Evolutionary conservation across 2,329 filamentous ascomycete genomes (phyloP).

Genomic region (Biscogniauxia mediterranea): DNA sequence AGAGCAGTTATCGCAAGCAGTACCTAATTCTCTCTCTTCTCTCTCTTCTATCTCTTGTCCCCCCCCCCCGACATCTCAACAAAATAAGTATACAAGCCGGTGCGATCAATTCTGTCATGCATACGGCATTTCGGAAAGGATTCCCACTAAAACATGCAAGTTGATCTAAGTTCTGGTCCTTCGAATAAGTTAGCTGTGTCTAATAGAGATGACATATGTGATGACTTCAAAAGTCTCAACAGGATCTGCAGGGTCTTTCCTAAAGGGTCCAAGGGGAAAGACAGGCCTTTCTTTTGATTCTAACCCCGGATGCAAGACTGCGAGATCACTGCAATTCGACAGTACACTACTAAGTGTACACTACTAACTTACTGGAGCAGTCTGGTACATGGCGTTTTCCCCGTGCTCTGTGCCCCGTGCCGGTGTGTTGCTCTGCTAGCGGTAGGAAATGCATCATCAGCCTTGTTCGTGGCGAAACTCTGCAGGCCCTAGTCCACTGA

Average conservation of each 20-base stretch:
- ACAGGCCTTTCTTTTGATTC: background rate
- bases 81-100: background rate
- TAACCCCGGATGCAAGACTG: conserved; percentile 19
- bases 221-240: conserved; percentile 31
- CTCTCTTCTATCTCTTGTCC: background rate
- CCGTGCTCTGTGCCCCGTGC: background rate
- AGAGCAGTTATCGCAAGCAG: background rate
- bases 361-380: too few species aligned
- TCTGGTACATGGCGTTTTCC: too few species aligned
- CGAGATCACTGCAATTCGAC: conserved; percentile 24
- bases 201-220: conserved; percentile 32
- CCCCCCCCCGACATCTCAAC: background rate
- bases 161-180: background rate
- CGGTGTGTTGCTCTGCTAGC: conserved; percentile 8
- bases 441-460: conserved; percentile 30
- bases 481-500: conserved; percentile 22
- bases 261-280: conserved; percentile 9
- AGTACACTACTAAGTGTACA: too few species aligned
- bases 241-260: conserved; percentile 36
- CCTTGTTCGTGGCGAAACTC: conserved; percentile 29
- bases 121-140: background rate
- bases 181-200: conserved; percentile 9
- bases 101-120: too few species aligned
- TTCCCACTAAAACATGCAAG: background rate
- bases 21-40: too few species aligned